Evolutionary conservation across 2,329 filamentous ascomycete species (phyloP), one percentile per base, ranked within the genome.

Genomic region (Botrytis sinoallii): DNA sequence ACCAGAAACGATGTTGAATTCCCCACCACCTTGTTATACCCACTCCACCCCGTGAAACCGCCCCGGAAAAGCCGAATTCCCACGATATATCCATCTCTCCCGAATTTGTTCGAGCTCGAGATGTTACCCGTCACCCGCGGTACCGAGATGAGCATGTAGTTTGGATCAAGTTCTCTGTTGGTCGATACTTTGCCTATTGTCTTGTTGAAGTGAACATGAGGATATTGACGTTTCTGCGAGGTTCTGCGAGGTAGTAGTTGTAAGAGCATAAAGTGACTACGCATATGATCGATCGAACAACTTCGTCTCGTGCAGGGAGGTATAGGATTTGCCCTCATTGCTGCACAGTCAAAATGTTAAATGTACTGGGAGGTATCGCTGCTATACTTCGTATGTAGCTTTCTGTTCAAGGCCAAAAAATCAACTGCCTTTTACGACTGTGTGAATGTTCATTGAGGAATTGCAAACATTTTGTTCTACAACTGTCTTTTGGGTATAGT

Each of bases 51-150:
- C 35, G 25, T 68, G 65, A 22, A 29, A 57, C 25, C 46, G 35
- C 67, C 52, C 52, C 52, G 67, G 38, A 60, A 60, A 70, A 70
- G 67, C 67, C 67, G 67, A 70, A 60, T 70, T 44, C 29, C 52
- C 52, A 70, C n/a, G 52, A 70, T 44, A 66, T 66, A 66, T 67
- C 64, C 64, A 60, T 70, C 64, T 64, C 61, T 29, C 9, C 52
- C 67, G 46, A 44, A 38, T 32, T 42, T 29, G 16, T 32, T 55
- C 38, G 20, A 67, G 12, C 25, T 25, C 52, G 1, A 32, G 4
- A 60, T n/a, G 18, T 20, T 32, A 60, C n/a, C n/a, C 29, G 46
- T 44, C 42, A 20, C 16, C 35, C 25, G 35, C 22, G 35, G 25
- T 68, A 18, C 65, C 46, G 65, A 55, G 16, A 40, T 14, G 46